Conservation (phyloP, 495 filamentous ascomycete species). For the Penicillium pancosmium region DNA sequence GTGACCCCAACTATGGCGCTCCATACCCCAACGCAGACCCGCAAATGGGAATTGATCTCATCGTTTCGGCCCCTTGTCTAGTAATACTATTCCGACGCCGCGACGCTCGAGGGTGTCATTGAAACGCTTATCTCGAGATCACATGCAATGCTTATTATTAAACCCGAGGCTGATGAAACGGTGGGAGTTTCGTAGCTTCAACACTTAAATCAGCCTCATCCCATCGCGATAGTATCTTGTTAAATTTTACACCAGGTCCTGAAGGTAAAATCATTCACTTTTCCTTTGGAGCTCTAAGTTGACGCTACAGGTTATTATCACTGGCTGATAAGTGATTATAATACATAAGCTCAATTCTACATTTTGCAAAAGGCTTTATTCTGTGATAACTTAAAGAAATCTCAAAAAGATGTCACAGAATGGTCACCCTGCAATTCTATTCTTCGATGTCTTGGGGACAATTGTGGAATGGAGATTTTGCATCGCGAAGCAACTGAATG, state of each 20-base stretch:
- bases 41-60: too few relatives aligned
- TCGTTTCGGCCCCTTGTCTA: too few relatives aligned
- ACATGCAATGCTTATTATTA: not conserved
- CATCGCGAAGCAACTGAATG: slow-evolving; percentile 22
- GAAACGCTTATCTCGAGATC: not conserved
- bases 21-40: too few relatives aligned
- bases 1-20: too few relatives aligned
- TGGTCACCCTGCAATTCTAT: slow-evolving; percentile 13
- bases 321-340: too few relatives aligned
- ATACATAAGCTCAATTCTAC: too few relatives aligned
- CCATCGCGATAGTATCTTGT: not conserved
- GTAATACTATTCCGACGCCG: too few relatives aligned
- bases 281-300: too few relatives aligned
- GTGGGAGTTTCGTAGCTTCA: not conserved
- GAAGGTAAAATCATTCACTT: too few relatives aligned
- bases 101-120: not conserved
- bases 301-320: too few relatives aligned
- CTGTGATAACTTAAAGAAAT: not conserved
- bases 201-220: not conserved
- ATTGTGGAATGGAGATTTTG: slow-evolving; percentile 27
- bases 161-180: not conserved
- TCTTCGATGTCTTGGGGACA: slow-evolving; percentile 26
- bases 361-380: too few relatives aligned
- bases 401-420: slow-evolving; percentile 12
- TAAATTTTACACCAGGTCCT: too few relatives aligned